phyloP scores from a whole-genome alignment of 768 basidiomycete genomes.

The Boletus rubropictus region DNA sequence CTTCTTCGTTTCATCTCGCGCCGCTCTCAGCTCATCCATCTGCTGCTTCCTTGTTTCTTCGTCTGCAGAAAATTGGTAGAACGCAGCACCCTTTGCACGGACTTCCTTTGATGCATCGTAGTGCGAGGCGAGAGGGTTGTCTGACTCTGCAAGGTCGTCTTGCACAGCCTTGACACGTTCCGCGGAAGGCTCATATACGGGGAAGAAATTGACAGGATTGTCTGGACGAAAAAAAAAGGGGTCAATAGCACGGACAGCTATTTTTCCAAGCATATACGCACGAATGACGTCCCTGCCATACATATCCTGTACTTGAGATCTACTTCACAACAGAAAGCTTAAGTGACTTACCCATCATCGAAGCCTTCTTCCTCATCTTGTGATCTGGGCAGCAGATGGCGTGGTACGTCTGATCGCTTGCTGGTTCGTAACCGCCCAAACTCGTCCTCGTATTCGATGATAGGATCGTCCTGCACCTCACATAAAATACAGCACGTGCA shows the following conservation, averaged over 20 bases:
- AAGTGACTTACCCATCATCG: conserved; percentile 51
- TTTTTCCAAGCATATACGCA: conserved; percentile 23
- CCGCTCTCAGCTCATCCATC: conserved; percentile 73
- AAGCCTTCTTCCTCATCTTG: conserved; percentile 35
- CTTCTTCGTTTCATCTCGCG: conserved; percentile 66
- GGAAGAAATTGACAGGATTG: conserved; percentile 82
- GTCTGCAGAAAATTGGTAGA: conserved; percentile 87
- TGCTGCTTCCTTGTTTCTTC: conserved; percentile 71
- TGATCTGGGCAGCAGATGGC: conserved; percentile 47
- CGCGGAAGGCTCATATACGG: conserved; percentile 77
- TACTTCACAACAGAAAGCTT: background rate
- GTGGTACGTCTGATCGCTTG: conserved; percentile 70
- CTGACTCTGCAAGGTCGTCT: conserved; percentile 58
- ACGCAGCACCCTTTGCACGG: conserved; percentile 84
- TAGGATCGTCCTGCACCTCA: conserved; percentile 55
- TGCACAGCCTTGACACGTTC: conserved; percentile 74
- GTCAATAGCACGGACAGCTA: background rate
- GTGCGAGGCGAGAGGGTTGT: conserved; percentile 67
- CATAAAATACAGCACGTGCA: background rate
- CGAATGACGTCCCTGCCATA: conserved; percentile 53
- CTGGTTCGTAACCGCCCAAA: conserved; percentile 73
- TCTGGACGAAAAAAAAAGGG: conserved; percentile 37
- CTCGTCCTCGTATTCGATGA: conserved; percentile 84
- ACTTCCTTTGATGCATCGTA: conserved; percentile 82
- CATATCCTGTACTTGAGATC: conserved; percentile 5